These are phyloP conservation scores for Rubia peregrina DNA, from an alignment of 305 asterid species.

Conservation along the genomic window DNA sequence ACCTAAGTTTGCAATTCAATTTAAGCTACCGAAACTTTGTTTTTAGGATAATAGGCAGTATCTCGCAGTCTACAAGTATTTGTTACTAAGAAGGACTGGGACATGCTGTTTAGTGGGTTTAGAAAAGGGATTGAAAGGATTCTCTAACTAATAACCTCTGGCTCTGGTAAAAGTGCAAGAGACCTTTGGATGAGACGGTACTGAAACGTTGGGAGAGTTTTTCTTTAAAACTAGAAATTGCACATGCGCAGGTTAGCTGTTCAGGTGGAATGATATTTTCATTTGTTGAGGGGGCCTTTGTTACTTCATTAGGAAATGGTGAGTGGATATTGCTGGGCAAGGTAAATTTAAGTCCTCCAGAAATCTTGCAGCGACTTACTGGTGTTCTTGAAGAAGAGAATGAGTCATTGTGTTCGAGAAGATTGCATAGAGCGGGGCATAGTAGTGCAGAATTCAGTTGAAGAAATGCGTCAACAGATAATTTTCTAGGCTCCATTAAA, in stretches of 20 bases:
- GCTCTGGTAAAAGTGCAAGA: constrained; percentile 72
- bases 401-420: constrained; percentile 87
- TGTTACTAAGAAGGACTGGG: constrained; percentile 64
- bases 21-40: constrained; percentile 18
- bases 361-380: constrained; percentile 82
- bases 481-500: neutral
- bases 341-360: constrained; percentile 98
- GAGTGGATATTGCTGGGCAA: constrained; percentile 98
- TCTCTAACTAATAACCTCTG: constrained; percentile 40
- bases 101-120: constrained; percentile 53
- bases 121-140: constrained; percentile 44
- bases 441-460: constrained; percentile 67
- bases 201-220: constrained; percentile 59
- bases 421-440: constrained; percentile 94
- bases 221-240: constrained; percentile 55
- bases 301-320: constrained; percentile 78
- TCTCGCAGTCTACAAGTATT: constrained; percentile 37
- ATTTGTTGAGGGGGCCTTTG: constrained; percentile 93
- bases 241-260: constrained; percentile 54
- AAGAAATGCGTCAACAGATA: constrained; percentile 94
- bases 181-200: constrained; percentile 50
- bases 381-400: constrained; percentile 90
- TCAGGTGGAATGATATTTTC: constrained; percentile 90
- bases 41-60: constrained; percentile 53
- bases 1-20: constrained; percentile 9